A percentile compares a stretch with the other conserved stretches of the same genome.
Evolutionary conservation across 1,284 basidiomycete species (phyloP).

Genomic region (Violaceomyces palustris): DNA sequence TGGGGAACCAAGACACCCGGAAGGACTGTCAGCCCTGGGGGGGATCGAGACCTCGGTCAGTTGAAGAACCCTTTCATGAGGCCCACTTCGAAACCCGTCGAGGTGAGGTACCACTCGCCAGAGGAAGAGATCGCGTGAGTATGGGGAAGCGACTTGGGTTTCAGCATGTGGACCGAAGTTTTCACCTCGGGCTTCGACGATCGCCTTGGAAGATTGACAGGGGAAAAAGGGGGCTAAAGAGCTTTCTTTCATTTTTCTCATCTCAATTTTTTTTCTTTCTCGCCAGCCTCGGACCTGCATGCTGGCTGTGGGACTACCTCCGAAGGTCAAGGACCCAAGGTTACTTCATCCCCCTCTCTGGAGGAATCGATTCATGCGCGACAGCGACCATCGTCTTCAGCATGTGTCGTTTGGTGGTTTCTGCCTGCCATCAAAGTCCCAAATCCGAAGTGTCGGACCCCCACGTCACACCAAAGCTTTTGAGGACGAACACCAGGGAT

Average conservation of each 20-base stretch:
- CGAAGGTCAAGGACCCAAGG: constrained; percentile 87
- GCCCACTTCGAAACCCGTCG: constrained; percentile 44
- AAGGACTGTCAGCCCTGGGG: not conserved
- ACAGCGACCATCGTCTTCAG: constrained; percentile 92
- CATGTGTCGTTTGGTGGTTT: constrained; percentile 85
- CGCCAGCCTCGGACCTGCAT: constrained; percentile 82
- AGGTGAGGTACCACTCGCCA: constrained; percentile 74
- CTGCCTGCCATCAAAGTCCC: too few species aligned
- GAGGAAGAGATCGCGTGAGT: constrained; percentile 96
- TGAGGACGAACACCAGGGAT: constrained; percentile 59
- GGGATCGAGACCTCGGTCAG: constrained; percentile 4
- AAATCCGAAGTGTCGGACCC: not conserved
- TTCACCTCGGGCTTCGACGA: too few species aligned
- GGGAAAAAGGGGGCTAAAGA: too few species aligned
- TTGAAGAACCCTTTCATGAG: constrained; percentile 18
- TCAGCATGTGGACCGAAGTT: not conserved
- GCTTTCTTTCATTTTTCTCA: too few species aligned
- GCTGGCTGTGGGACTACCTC: constrained; percentile 99
- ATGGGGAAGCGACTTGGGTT: not conserved
- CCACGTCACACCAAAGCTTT: too few species aligned
- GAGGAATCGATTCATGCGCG: constrained; percentile 96
- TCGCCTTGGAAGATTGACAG: too few species aligned
- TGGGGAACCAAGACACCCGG: constrained; percentile 18
- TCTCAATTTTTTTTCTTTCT: not conserved
- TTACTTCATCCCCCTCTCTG: constrained; percentile 91